Evolutionary conservation across 2,329 filamentous ascomycete genomes (phyloP), one percentile per base, ranked within the genome.

Genomic region (Claviceps sorghi): DNA sequence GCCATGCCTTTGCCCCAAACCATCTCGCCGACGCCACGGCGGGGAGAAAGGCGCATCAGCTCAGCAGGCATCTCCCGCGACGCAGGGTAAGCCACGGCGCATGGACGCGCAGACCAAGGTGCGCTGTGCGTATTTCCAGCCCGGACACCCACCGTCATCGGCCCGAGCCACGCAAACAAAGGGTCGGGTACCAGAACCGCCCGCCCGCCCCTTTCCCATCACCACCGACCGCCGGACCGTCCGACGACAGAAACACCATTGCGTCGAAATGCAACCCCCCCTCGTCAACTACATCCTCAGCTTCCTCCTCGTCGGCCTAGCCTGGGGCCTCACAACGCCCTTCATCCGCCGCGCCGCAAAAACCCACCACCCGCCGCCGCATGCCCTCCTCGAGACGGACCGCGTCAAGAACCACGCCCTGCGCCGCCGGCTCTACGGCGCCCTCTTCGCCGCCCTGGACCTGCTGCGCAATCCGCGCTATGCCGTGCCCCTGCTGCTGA

Each of bases 261-360:
- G n/a, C n/a, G n/a, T n/a, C n/a, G n/a, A n/a, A n/a, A n/a, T 11
- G 30, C 43, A 46, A 34, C 77, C 77, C 26, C 72, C 76, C 17
- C 68, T 82, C 57, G 75, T 94, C 71, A 90, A 89, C 71, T 95
- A 93, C 74, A 76, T 93, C 57, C 74, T 91, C 54, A 88, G 87
- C 59, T 96, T 96, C 74, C 76, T 96, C 51, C 80, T 95, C 54
- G 90, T 97, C 58, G 89, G 90, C 51, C 73, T 93, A 26, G 90
- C 88, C 59, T 97, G 91, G 91, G 91, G 90, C 50, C 81, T 95
- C 60, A 95, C 88, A 1, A 95, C 88, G 21, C 84, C 84, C 52
- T 96, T 97, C 72, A 95, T 97, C 75, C 84, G 90, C 26, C 80
- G 80, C 56, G 91, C 91, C 10, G 90, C 91, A 2, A 77, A 84